These are phyloP conservation scores for Limonium bicolor DNA, from an alignment of 148 eudicot genomes.

Conservation along the genomic window DNA sequence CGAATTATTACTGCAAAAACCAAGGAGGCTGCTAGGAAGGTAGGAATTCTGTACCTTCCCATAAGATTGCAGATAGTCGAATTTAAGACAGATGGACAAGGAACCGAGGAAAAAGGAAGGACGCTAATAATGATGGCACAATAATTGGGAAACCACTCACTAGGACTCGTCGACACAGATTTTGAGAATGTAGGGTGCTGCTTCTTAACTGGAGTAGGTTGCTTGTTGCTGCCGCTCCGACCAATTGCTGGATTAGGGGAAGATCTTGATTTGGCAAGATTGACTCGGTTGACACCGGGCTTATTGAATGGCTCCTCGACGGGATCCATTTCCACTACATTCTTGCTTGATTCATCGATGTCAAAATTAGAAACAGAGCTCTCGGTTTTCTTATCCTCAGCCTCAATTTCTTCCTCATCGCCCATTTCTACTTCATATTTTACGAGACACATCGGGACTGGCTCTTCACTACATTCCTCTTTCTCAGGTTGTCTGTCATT, in stretches of 20 bases:
- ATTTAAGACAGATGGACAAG: neutral
- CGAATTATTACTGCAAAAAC: constrained; percentile 73
- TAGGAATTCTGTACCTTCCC: neutral
- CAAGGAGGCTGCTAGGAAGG: constrained; percentile 45
- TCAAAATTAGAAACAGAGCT: neutral
- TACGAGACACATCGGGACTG: too few species aligned
- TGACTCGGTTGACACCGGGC: neutral
- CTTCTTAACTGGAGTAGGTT: constrained; percentile 3
- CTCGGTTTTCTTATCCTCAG: neutral
- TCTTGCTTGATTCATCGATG: neutral
- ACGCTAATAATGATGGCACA: neutral
- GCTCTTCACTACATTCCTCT: too few species aligned
- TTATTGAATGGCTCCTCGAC: neutral
- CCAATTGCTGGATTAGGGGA: neutral
- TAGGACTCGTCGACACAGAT: neutral
- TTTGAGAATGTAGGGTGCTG: constrained; percentile 1
- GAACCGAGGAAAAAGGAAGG: neutral
- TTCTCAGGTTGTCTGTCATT: too few species aligned
- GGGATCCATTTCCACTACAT: neutral
- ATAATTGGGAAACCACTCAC: constrained; percentile 1
- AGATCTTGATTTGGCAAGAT: neutral
- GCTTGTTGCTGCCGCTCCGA: neutral
- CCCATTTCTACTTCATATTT: neutral
- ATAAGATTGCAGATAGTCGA: neutral
- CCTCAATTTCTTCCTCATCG: constrained; percentile 1